Evolutionary conservation across 2,329 filamentous ascomycete species (phyloP), one percentile per base, ranked within the genome.

Genomic region (Cercospora nicotianae): DNA sequence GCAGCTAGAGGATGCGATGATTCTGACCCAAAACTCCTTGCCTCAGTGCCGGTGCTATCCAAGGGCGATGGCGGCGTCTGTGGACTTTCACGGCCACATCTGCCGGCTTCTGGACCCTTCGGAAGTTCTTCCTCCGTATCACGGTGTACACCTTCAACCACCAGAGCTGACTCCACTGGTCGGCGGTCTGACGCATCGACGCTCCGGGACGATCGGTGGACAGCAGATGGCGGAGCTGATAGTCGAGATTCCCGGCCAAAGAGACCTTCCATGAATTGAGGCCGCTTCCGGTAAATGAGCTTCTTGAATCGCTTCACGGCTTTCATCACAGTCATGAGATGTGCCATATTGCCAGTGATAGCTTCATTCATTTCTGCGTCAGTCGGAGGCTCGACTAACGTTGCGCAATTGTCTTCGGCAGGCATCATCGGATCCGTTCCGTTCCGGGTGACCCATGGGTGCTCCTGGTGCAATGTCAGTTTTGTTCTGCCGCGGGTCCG

Each of bases 341-440:
- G 90, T 67, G 90, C 90, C 86, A 98, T 93, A 76, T 93, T 96
- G 26, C 87, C 88, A 2, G 95, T 98, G 71, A 98, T 96, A 13
- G 95, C 95, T 71, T 91, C 89, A 74, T 93, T 93, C 76, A 97
- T 87, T 80, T 99, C 95, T 65, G 94, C 89, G 73, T 95, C 91
- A 66, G 94, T 98, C 0, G 94, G 94, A 5, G 89, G 87, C 69
- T 93, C 92, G 33, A 98, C 84, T 16, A 93, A 82, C 71, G 93
- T 86, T 10, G 90, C 87, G 53, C 92, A 96, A 74, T 99, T 99
- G 76, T 97, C 94, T 71, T 93, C 91, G 55, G 87, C 86, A 7
- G 92, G 87, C 12, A 98, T 84, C 13, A 99, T 83, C 69, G 88
- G 88, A 78, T 98, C 94, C 7, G 83, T 86, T 13, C 93, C 94